These are phyloP conservation scores for Opeltia flavorubescens DNA, from an alignment of 495 filamentous ascomycete species.

Conservation along the genomic window DNA sequence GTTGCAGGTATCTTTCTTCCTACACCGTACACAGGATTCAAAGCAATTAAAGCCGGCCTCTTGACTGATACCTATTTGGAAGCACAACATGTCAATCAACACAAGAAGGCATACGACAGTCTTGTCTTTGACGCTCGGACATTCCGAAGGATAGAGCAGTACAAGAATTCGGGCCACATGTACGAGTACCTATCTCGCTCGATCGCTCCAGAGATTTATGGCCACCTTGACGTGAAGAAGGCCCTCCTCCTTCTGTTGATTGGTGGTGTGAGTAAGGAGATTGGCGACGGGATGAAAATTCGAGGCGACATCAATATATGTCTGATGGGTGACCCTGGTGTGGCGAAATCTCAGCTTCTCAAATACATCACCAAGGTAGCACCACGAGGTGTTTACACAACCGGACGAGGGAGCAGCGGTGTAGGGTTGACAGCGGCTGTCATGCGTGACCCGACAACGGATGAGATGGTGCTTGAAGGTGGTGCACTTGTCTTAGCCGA, in stretches of 20 bases:
- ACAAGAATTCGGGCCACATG: slow-evolving; percentile 69
- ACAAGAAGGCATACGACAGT: slow-evolving; percentile 94
- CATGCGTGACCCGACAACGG: slow-evolving; percentile 95
- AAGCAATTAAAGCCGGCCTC: slow-evolving; percentile 86
- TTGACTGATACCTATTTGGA: slow-evolving; percentile 95
- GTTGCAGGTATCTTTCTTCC: slow-evolving; percentile 90
- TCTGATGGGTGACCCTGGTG: slow-evolving; percentile 98
- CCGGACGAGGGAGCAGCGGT: slow-evolving; percentile 87
- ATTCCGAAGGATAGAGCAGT: slow-evolving; percentile 64
- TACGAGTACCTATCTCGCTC: slow-evolving; percentile 91
- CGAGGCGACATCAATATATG: slow-evolving; percentile 98
- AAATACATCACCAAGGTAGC: slow-evolving; percentile 99
- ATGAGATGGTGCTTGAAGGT: slow-evolving; percentile 97
- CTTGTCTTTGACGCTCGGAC: slow-evolving; percentile 64
- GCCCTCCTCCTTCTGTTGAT: slow-evolving; percentile 87
- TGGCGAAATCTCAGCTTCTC: slow-evolving; percentile 93
- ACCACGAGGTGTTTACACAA: slow-evolving; percentile 93
- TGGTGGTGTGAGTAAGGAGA: slow-evolving; percentile 90
- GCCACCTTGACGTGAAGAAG: slow-evolving; percentile 95
- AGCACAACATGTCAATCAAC: slow-evolving; percentile 81
- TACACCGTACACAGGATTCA: slow-evolving; percentile 94
- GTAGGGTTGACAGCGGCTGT: slow-evolving; percentile 96
- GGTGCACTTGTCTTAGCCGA: slow-evolving; percentile 92
- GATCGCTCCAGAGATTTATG: slow-evolving; percentile 94
- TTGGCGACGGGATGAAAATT: slow-evolving; percentile 96